Evolutionary conservation across 164 flowering plant species (phyloP).

Genomic region (Litsea cubeba): DNA sequence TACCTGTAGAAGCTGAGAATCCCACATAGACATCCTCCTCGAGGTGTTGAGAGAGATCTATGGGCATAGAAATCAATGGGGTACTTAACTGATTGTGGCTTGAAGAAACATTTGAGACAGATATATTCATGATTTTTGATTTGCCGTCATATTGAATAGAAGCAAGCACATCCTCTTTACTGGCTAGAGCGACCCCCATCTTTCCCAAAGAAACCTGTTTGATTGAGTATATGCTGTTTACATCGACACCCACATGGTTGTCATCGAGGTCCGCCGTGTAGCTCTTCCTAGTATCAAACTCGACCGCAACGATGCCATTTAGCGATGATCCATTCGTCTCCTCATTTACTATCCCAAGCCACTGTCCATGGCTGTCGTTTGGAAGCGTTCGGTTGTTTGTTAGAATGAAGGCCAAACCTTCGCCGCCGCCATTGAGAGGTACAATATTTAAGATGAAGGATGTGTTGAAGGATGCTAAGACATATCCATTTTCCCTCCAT

Average conservation of each 20-base stretch:
- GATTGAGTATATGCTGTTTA: slow-evolving; percentile 34
- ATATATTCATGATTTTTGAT: slow-evolving; percentile 17
- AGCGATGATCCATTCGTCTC: slow-evolving; percentile 20
- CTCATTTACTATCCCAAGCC: slow-evolving; percentile 55
- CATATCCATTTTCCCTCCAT: slow-evolving; percentile 11
- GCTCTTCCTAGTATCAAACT: slow-evolving; percentile 59
- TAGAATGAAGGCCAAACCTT: slow-evolving; percentile 56
- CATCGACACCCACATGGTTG: slow-evolving; percentile 51
- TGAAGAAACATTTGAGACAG: slow-evolving; percentile 9
- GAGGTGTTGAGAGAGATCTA: slow-evolving; percentile 37
- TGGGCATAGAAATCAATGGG: slow-evolving; percentile 18
- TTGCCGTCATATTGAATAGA: slow-evolving; percentile 32
- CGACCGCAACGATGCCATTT: slow-evolving; percentile 38
- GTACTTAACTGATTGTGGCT: neutral
- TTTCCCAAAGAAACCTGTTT: slow-evolving; percentile 16
- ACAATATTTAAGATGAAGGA: slow-evolving; percentile 29
- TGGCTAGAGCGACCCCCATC: slow-evolving; percentile 23
- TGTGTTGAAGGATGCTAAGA: slow-evolving; percentile 30
- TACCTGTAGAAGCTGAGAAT: slow-evolving; percentile 56
- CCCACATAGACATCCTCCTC: slow-evolving; percentile 40
- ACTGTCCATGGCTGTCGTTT: slow-evolving; percentile 36
- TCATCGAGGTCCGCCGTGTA: slow-evolving; percentile 33
- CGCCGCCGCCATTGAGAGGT: slow-evolving; percentile 29
- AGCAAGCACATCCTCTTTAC: slow-evolving; percentile 11
- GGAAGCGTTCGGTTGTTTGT: slow-evolving; percentile 26